These are phyloP conservation scores for Sherardia arvensis DNA, from an alignment of 257 asterid genomes.

Conservation along the genomic window DNA sequence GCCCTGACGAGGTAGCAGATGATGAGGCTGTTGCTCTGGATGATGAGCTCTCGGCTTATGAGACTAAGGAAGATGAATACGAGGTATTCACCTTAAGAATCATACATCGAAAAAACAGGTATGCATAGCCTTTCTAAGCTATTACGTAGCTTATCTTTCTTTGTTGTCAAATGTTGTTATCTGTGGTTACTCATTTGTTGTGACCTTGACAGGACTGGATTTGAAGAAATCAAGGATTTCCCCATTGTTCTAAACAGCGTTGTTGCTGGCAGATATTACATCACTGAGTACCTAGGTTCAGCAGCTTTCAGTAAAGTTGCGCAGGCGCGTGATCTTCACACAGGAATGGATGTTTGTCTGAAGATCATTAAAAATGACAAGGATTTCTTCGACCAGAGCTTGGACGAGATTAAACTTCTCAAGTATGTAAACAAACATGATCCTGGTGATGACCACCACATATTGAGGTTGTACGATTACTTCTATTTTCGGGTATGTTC, in stretches of 20 bases:
- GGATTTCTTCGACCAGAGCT: slow-evolving; percentile 86
- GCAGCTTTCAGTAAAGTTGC: slow-evolving; percentile 91
- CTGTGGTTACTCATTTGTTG: slow-evolving; percentile 28
- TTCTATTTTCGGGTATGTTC: slow-evolving; percentile 69
- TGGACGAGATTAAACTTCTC: slow-evolving; percentile 85
- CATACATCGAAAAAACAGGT: slow-evolving; percentile 89
- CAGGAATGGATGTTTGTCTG: slow-evolving; percentile 75
- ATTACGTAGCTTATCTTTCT: neutral
- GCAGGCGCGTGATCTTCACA: slow-evolving; percentile 70
- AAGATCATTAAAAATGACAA: slow-evolving; percentile 88
- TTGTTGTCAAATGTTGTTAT: neutral
- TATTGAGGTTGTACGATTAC: slow-evolving; percentile 81
- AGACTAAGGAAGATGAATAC: slow-evolving; percentile 50
- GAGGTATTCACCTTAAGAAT: slow-evolving; percentile 62
- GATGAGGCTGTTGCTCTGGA: slow-evolving; percentile 32
- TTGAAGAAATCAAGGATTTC: slow-evolving; percentile 77
- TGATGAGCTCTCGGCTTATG: slow-evolving; percentile 47
- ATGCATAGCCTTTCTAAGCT: slow-evolving; percentile 5
- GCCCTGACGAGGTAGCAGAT: slow-evolving; percentile 31
- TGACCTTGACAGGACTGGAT: slow-evolving; percentile 79
- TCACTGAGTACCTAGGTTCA: slow-evolving; percentile 73
- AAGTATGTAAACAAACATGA: slow-evolving; percentile 82
- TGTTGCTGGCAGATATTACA: slow-evolving; percentile 62
- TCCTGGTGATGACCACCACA: slow-evolving; percentile 69
- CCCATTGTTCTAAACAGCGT: slow-evolving; percentile 61